These are phyloP conservation scores for Peniophora sp. DNA, from an alignment of 1,284 basidiomycete genomes.

Conservation along the genomic window DNA sequence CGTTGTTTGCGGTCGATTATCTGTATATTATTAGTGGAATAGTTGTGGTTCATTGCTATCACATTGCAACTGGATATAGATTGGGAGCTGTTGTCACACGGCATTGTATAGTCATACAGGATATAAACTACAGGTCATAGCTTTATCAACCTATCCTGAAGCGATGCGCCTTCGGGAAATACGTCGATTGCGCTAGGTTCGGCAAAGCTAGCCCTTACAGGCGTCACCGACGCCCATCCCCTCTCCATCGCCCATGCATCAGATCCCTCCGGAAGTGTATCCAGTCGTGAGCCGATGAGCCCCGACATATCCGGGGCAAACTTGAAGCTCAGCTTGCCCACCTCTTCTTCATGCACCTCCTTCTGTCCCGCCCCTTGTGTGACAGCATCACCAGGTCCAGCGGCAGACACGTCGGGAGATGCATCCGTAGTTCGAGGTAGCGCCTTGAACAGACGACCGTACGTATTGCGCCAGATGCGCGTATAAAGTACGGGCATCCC, in stretches of 20 bases:
- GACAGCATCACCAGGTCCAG: conserved; percentile 35
- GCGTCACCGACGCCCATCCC: conserved; percentile 67
- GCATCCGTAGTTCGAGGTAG: conserved; percentile 18
- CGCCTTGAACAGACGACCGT: conserved; percentile 64
- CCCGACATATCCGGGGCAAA: conserved; percentile 73
- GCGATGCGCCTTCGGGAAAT: conserved; percentile 15
- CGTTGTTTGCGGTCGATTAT: background rate
- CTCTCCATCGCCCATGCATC: conserved; percentile 75
- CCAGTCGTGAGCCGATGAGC: conserved; percentile 55
- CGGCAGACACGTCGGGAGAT: conserved; percentile 20
- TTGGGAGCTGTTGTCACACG: too few relatives aligned
- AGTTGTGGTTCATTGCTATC: too few relatives aligned
- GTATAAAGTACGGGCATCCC: conserved; percentile 68
- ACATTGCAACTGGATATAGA: too few relatives aligned
- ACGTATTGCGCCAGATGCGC: conserved; percentile 68
- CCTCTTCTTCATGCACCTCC: conserved; percentile 15
- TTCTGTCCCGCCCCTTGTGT: background rate
- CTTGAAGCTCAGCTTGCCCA: conserved; percentile 57
- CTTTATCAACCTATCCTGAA: conserved; percentile 40
- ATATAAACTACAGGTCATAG: conserved; percentile 21
- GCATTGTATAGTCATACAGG: too few relatives aligned
- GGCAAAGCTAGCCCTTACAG: conserved; percentile 65
- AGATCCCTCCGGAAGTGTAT: conserved; percentile 61
- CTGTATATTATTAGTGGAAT: too few relatives aligned
- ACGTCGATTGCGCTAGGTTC: conserved; percentile 34